These are phyloP conservation scores for Ceratocystis eucalypticola DNA, from an alignment of 2,329 filamentous ascomycete species.

Conservation along the genomic window DNA sequence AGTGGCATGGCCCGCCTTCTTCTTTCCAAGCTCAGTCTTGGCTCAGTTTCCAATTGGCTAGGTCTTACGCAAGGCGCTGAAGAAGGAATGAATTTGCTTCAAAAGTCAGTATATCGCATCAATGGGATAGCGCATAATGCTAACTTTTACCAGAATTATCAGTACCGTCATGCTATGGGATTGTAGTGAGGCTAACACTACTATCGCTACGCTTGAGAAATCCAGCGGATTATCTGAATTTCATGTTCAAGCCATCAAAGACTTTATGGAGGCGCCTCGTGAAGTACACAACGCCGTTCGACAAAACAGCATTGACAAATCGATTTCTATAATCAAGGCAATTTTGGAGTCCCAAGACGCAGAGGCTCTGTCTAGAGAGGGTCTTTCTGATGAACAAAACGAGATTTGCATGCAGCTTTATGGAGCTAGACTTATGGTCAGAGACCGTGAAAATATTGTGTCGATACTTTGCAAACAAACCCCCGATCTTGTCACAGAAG, in stretches of 20 bases:
- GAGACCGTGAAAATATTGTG: conserved; percentile 59
- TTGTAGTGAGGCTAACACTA: conserved; percentile 53
- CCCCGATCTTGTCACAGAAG: conserved; percentile 60
- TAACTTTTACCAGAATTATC: conserved; percentile 44
- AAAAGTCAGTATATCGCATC: conserved; percentile 31
- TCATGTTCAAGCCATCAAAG: conserved; percentile 47
- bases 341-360: conserved; percentile 47
- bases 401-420: conserved; percentile 32
- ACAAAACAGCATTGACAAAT: conserved; percentile 36
- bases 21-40: conserved; percentile 64
- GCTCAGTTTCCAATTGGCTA: conserved; percentile 65
- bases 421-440: conserved; percentile 53
- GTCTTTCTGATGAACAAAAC: conserved; percentile 14
- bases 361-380: conserved; percentile 23
- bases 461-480: conserved; percentile 51
- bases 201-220: conserved; percentile 50
- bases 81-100: conserved; percentile 69
- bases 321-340: conserved; percentile 49
- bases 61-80: conserved; percentile 57
- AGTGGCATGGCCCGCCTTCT: conserved; percentile 59
- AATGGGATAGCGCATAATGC: neutral
- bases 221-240: conserved; percentile 39
- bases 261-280: conserved; percentile 40
- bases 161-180: conserved; percentile 63
- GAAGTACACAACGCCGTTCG: conserved; percentile 47